Percentiles rank a stretch among this genome's conserved stretches.
Evolutionary conservation across 495 filamentous ascomycete species (phyloP).

Genomic region (Tuber microsphaerosporum): DNA sequence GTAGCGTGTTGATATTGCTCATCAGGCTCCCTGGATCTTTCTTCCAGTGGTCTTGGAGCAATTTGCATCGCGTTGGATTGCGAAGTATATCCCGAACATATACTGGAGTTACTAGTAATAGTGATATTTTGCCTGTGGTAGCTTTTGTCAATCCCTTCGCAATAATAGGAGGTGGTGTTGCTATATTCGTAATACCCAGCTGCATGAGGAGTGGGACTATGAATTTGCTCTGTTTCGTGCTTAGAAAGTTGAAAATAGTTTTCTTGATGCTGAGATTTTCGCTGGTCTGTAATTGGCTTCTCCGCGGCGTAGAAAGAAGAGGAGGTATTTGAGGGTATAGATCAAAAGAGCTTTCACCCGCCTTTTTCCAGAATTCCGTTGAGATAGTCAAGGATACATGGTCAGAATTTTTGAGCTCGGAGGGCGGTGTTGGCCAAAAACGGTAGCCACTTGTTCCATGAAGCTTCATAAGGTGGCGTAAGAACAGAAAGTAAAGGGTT

Average conservation of each 20-base stretch:
- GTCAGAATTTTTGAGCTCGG: slow-evolving; percentile 4
- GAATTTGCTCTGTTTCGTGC: slow-evolving; percentile 10
- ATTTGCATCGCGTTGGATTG: neutral
- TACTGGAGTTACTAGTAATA: slow-evolving; percentile 12
- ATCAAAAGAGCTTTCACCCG: too few species aligned
- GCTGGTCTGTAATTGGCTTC: neutral
- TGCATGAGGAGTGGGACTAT: slow-evolving; percentile 20
- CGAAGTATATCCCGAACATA: slow-evolving; percentile 13
- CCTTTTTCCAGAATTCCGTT: slow-evolving; percentile 22
- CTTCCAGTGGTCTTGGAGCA: slow-evolving; percentile 13
- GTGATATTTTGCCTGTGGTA: neutral
- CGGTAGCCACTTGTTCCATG: too few species aligned
- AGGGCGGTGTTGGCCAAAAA: neutral
- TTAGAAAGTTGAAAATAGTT: slow-evolving; percentile 21
- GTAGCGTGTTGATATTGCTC: slow-evolving; percentile 10
- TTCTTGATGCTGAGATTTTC: slow-evolving; percentile 12
- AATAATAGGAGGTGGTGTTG: too few species aligned
- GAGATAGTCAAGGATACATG: slow-evolving; percentile 21
- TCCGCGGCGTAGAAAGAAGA: slow-evolving; percentile 18
- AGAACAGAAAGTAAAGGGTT: slow-evolving; percentile 42
- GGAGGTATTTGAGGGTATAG: slow-evolving; percentile 10
- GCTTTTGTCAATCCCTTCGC: too few species aligned
- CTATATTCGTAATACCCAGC: too few species aligned
- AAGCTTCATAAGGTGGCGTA: slow-evolving; percentile 19
- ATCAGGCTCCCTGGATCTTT: slow-evolving; percentile 10